A percentile compares a stretch with the other conserved stretches of the same genome.
These are phyloP conservation scores for Tylopilus subfusipes DNA, from an alignment of 768 basidiomycete genomes.

Conservation along the genomic window DNA sequence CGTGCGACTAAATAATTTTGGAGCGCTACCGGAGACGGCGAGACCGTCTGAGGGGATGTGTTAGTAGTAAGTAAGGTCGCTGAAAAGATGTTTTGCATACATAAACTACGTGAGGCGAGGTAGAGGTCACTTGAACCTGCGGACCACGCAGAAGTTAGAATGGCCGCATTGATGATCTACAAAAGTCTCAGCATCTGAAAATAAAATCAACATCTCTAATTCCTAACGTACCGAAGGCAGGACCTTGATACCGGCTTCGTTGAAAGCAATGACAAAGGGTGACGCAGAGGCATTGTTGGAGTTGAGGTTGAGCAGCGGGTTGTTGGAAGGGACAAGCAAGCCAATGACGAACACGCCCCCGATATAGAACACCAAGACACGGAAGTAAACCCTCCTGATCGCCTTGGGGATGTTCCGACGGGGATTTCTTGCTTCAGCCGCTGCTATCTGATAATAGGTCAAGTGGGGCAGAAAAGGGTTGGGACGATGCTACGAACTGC, in stretches of 20 bases:
- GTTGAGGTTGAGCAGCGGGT: constrained; percentile 38
- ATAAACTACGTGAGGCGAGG: constrained; percentile 37
- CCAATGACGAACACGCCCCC: constrained; percentile 46
- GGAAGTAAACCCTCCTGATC: constrained; percentile 43
- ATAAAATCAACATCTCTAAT: neutral
- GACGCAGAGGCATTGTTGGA: constrained; percentile 42
- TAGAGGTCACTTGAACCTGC: constrained; percentile 41
- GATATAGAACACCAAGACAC: constrained; percentile 37
- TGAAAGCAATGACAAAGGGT: constrained; percentile 58
- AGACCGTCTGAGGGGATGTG: constrained; percentile 46
- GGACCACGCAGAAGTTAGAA: constrained; percentile 46
- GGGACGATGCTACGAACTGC: constrained; percentile 29
- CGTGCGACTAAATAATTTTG: constrained; percentile 45
- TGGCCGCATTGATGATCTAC: constrained; percentile 36
- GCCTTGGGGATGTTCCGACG: constrained; percentile 40
- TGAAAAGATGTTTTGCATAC: constrained; percentile 14
- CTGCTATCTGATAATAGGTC: constrained; percentile 33
- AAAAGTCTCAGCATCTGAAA: neutral
- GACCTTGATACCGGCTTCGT: constrained; percentile 55
- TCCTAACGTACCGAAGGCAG: constrained; percentile 41
- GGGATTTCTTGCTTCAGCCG: constrained; percentile 51
- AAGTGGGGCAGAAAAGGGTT: neutral
- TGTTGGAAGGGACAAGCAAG: constrained; percentile 47
- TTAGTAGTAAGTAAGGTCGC: neutral
- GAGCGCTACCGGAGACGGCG: constrained; percentile 50